Conservation (phyloP, 176 grass and related monocot genomes). For the Lolium multiflorum region DNA sequence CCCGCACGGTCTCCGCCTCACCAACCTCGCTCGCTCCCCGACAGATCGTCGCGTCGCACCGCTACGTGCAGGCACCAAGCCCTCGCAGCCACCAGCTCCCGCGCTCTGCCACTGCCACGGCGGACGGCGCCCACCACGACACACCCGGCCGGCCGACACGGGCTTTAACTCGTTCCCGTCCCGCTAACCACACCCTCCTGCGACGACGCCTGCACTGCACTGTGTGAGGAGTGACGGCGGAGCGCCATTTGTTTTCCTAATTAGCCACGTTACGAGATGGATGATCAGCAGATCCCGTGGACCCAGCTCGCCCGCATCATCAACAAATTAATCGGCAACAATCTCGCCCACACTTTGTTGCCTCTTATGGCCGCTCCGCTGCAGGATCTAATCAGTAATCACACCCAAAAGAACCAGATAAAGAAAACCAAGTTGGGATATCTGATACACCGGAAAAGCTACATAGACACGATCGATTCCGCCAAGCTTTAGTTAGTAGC, state of each 20-base stretch:
- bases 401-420: background rate
- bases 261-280: background rate
- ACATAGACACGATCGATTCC: constrained; percentile 2
- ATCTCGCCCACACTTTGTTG: background rate
- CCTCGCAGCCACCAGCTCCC: background rate
- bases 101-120: background rate
- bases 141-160: background rate
- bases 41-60: background rate
- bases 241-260: background rate
- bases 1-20: background rate
- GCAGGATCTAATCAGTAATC: background rate
- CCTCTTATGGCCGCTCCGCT: background rate
- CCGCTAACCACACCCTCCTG: too few species aligned
- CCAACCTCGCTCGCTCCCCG: background rate
- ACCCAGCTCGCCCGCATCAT: constrained; percentile 2
- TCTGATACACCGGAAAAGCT: constrained; percentile 3
- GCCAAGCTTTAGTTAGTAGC: background rate
- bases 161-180: too few species aligned
- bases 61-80: background rate
- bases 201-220: too few species aligned
- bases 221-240: background rate
- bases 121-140: too few species aligned
- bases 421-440: background rate
- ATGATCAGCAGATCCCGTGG: background rate
- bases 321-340: background rate